phyloP scores from a whole-genome alignment of 768 basidiomycete species.

The Phlegmacium glaucopus region DNA sequence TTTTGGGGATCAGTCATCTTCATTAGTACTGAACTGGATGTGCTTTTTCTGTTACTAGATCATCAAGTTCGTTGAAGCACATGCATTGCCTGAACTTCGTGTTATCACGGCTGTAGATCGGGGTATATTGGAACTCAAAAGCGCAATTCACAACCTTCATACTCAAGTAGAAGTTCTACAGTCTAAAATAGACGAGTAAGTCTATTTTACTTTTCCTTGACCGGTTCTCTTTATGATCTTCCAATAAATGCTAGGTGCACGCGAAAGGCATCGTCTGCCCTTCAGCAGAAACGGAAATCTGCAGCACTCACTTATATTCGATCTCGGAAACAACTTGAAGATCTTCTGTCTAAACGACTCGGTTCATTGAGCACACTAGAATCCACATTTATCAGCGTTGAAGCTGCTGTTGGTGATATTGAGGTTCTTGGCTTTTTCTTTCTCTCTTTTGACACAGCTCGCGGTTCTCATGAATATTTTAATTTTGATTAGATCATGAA shows the following conservation, averaged over 20 bases:
- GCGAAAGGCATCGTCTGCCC: conserved; percentile 57
- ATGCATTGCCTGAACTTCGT: conserved; percentile 29
- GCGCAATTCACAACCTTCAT: conserved; percentile 63
- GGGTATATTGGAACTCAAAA: conserved; percentile 79
- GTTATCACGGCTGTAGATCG: conserved; percentile 75
- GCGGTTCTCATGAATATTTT: background rate
- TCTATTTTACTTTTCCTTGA: conserved; percentile 1
- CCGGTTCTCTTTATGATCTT: background rate
- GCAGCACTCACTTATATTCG: conserved; percentile 76
- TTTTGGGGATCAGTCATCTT: background rate
- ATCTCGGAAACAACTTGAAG: conserved; percentile 78
- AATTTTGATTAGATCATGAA: conserved; percentile 69
- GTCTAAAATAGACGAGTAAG: conserved; percentile 69
- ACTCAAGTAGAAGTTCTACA: conserved; percentile 70
- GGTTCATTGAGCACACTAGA: conserved; percentile 72
- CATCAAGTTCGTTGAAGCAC: conserved; percentile 70
- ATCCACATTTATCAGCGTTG: conserved; percentile 74
- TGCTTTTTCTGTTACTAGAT: conserved; percentile 44
- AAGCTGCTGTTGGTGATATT: conserved; percentile 85
- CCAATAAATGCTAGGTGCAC: conserved; percentile 50
- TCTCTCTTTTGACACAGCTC: background rate
- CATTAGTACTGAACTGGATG: background rate
- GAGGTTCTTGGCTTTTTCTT: conserved; percentile 48
- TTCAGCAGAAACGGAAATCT: conserved; percentile 68
- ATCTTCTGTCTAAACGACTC: conserved; percentile 70